Base-by-base conservation (phyloP, 2,329 filamentous ascomycete genomes). In the Sporothrix curviconia region DNA sequence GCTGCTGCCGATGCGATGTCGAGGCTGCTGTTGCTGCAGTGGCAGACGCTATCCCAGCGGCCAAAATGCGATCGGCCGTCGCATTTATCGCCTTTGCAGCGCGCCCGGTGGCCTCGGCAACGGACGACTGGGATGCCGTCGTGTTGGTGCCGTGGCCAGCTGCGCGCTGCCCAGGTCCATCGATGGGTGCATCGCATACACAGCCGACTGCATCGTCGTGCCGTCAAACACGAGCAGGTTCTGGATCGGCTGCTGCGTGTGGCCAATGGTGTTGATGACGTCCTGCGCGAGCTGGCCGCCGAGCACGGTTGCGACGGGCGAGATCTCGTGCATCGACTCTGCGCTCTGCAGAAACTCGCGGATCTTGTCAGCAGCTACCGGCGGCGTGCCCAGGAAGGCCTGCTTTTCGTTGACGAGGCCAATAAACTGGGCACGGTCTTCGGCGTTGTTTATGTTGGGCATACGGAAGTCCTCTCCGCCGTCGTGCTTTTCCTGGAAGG, bases 191-290 rank as follows among this genome's bases (percentile, higher is more conserved):
- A 97, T 76, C 2, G 90, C 81, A 69, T 94, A 96, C 63, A 94
- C 85, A 2, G 84, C 84, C 0, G 87, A 89, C 63, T 89, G 82
- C 71, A 89, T 88, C 46, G 79, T 81, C 64, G 90, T 88, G 14
- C 92, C 92, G 69, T 97, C 91, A 66, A 97, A 96, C 19, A 97
- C 77, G 51, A 96, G 81, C 69, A 96, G 84, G 71, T 99, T 99
- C 74, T 99, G 94, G 42, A 99, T 87, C 1, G 94, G 94, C 71
- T 96, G 94, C 74, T 97, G 91, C 40, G 88, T 85, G 69, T 89
- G 85, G 50, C 92, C 90, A 6, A 97, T 81, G 32, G 96, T 92
- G 66, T 97, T 97, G 74, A 99, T 97, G 53, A 96, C 91, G 69
- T 99, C 94, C 73, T 99, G 94, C 1, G 92, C 90, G 15, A 99